Conservation (phyloP, 306 rosid genomes). For the Acmispon strigosus region DNA sequence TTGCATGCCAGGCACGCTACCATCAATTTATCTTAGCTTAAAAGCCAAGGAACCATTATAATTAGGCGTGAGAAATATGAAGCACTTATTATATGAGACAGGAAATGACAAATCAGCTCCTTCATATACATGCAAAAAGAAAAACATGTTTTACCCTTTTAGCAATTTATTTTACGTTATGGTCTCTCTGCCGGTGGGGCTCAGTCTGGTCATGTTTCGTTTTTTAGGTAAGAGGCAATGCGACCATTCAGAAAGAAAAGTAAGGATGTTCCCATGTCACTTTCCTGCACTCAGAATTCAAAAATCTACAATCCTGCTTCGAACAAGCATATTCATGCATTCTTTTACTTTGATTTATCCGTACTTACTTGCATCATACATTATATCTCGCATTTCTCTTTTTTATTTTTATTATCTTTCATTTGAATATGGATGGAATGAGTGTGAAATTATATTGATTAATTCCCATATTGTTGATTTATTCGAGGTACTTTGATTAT, state of each 20-base stretch:
- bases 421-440: too few species aligned
- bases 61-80: slow-evolving; percentile 7
- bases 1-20: slow-evolving; percentile 60
- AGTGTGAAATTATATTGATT: too few species aligned
- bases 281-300: too few species aligned
- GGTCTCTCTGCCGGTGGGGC: slow-evolving; percentile 14
- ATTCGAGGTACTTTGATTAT: too few species aligned
- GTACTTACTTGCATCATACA: too few species aligned
- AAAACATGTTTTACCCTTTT: neutral
- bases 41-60: slow-evolving; percentile 47
- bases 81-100: neutral
- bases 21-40: slow-evolving; percentile 54
- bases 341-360: too few species aligned
- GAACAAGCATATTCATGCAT: too few species aligned
- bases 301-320: too few species aligned
- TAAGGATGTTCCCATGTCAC: slow-evolving; percentile 26
- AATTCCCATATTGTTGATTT: too few species aligned
- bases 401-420: too few species aligned
- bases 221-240: slow-evolving; percentile 29
- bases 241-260: slow-evolving; percentile 20
- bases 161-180: slow-evolving; percentile 22
- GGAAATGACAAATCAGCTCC: slow-evolving; percentile 21
- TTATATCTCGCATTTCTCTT: too few species aligned
- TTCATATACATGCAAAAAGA: neutral
- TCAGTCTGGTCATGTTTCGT: slow-evolving; percentile 31